Percentiles rank a stretch among this genome's conserved stretches.
These are phyloP conservation scores for Macrophomina pseudophaseolina DNA, from an alignment of 2,329 filamentous ascomycete species.

Conservation along the genomic window DNA sequence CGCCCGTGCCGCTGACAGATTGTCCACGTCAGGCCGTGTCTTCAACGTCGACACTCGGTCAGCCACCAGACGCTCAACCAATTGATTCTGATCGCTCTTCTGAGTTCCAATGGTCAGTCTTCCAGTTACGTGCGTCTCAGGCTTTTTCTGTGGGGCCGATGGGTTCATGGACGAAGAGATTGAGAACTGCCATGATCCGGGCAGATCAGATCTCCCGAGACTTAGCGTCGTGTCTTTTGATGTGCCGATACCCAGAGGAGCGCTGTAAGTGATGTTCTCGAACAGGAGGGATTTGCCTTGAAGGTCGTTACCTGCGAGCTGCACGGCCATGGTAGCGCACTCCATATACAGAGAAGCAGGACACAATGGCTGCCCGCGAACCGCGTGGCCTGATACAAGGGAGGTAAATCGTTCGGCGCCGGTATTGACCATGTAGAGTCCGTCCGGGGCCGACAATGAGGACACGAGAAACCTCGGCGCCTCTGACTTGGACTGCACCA, in stretches of 20 bases:
- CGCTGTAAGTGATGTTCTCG: background rate
- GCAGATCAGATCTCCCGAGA: background rate
- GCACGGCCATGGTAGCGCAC: conserved; percentile 30
- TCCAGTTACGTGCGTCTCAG: background rate
- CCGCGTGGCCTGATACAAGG: conserved; percentile 32
- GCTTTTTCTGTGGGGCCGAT: background rate
- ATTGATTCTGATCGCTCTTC: conserved; percentile 17
- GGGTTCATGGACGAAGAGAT: background rate
- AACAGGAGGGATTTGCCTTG: background rate
- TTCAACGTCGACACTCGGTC: conserved; percentile 21
- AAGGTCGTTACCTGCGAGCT: background rate
- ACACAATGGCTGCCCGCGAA: conserved; percentile 30
- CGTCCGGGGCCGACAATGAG: background rate
- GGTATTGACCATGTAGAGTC: conserved; percentile 28
- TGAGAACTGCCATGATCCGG: background rate
- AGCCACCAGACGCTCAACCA: conserved; percentile 29
- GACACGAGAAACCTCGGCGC: background rate
- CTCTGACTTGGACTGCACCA: background rate
- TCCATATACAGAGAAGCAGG: conserved; percentile 35
- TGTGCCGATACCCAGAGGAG: background rate
- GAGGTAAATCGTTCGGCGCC: conserved; percentile 26
- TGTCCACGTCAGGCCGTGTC: conserved; percentile 24
- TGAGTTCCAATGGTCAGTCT: conserved; percentile 14
- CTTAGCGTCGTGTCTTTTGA: background rate
- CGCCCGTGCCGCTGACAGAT: conserved; percentile 28